Evolutionary conservation across 345 rosid species (phyloP), one percentile per base, ranked within the genome.

Genomic region (Physaria fendleri): DNA sequence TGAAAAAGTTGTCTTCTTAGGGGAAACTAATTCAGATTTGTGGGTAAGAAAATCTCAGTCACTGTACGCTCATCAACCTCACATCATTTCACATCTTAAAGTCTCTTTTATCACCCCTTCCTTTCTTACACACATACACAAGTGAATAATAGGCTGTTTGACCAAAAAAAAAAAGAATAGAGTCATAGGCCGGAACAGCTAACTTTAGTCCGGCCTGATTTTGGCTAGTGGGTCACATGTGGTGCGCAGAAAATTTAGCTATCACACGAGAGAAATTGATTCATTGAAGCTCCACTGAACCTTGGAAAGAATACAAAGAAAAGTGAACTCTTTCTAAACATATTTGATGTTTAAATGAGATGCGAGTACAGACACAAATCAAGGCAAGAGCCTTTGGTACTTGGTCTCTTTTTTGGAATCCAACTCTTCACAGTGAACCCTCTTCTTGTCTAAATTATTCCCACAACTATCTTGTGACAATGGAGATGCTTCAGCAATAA

Each of bases 301-400:
- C 6, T 44, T 24, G 22, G 44, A 32, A 64, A 52, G 13, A 64
- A 42, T 24, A 53, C 40, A 65, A 35, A 25, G 37, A 65, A 25
- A 18, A 27, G 10, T 22, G 8, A 65, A 55, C 39, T 55, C 23
- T 35, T n/a, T 6, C 7, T 37, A 65, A 27, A 66, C 63, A 59
- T 32, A 9, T n/a, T 60, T 60, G 46, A 35, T 45, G 41, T 45
- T 58, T 49, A 8, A 24, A 41, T 24, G 55, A 33, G 33, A 52
- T 49, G 23, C 16, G 14, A 28, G 22, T 49, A 28, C 37, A 52
- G 12, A 29, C 42, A 41, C 21, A n/a, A 28, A 79, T 86, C 76
- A 86, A 62, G 78, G 83, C 56, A 86, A 84, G 39, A 62, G 71
- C 51, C 84, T 83, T 53, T 77, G 94, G 65, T 67, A 76, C 75